Evolutionary conservation across 73 alveolate species (phyloP).

Genomic region (Tetrahymena borealis): DNA sequence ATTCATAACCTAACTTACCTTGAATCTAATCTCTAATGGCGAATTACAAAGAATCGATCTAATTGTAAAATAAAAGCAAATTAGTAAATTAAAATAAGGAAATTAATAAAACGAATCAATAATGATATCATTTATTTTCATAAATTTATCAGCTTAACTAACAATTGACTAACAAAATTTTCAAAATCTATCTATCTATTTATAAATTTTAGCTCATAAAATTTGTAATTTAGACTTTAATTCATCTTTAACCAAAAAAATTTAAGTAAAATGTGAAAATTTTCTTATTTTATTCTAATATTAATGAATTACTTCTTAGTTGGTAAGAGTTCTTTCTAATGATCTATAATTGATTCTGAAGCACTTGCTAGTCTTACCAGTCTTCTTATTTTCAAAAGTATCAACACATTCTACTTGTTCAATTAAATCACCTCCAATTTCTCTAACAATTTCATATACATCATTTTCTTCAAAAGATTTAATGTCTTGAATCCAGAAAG

Average conservation of each 20-base stretch:
- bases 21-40: conserved; percentile 19
- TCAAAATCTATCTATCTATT: no score
- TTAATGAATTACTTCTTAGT: conserved; percentile 46
- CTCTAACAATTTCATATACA: conserved; percentile 64
- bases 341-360: conserved; percentile 70
- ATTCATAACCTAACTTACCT: conserved; percentile 12
- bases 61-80: not conserved
- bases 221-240: no score
- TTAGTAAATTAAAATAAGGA: not conserved
- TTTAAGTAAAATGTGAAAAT: no score
- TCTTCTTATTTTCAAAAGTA: conserved; percentile 61
- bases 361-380: conserved; percentile 58
- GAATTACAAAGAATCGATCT: conserved; percentile 19
- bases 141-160: no score
- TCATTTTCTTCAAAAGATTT: conserved; percentile 69
- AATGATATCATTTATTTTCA: no score
- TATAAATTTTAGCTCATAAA: no score
- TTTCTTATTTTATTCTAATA: no score
- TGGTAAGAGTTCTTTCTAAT: conserved; percentile 73
- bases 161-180: no score
- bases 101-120: no score
- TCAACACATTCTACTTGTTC: conserved; percentile 75
- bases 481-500: conserved; percentile 66
- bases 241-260: no score
- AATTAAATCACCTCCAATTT: conserved; percentile 68